Conservation (phyloP, 257 asterid species). For the Solanum pinnatisectum region DNA sequence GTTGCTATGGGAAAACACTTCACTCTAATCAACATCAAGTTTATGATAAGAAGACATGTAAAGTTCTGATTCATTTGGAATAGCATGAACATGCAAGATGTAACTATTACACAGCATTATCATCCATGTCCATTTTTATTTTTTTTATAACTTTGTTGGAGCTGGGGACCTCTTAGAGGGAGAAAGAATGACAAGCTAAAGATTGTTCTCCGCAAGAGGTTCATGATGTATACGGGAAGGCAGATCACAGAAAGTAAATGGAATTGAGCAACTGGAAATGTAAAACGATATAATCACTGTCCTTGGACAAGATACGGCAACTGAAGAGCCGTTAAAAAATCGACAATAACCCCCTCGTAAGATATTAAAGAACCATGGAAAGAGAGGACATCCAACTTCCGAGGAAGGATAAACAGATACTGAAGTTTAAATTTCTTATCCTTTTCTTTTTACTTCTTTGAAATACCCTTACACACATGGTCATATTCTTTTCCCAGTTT, state of each 20-base stretch:
- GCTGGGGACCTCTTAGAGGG: neutral
- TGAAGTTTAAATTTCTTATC: neutral
- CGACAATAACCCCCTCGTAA: neutral
- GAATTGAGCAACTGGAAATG: neutral
- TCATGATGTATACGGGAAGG: neutral
- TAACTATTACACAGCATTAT: neutral
- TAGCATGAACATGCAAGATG: neutral
- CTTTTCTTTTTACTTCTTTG: neutral
- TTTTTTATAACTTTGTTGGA: neutral
- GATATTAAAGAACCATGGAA: neutral
- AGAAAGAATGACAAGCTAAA: neutral
- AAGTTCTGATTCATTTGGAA: neutral
- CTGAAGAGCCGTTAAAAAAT: neutral
- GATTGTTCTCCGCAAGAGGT: neutral
- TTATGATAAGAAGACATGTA: neutral
- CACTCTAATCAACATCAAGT: neutral
- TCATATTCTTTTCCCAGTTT: neutral
- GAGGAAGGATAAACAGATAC: neutral
- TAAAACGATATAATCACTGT: neutral
- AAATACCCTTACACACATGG: neutral
- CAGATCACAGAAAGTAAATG: neutral
- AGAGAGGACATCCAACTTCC: neutral
- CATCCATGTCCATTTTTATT: neutral
- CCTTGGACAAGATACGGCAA: neutral
- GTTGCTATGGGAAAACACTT: neutral